Percentiles rank a stretch among this genome's conserved stretches.
phyloP scores from a whole-genome alignment of 2,329 filamentous ascomycete species.

The Calonectria pteridis region DNA sequence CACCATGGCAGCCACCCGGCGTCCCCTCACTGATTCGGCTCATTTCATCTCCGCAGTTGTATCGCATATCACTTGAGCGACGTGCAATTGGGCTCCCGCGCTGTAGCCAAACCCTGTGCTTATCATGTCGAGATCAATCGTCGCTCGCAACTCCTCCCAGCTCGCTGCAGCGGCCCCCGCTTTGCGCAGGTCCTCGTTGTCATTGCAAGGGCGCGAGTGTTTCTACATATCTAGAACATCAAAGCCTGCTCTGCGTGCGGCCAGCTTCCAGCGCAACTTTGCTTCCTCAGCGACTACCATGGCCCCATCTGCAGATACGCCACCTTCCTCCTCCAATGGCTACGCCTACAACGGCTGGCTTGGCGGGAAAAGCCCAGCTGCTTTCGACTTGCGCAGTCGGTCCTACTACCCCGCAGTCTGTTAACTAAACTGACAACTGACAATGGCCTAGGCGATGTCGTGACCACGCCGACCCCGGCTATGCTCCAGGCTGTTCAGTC shows the following conservation, averaged over 20 bases:
- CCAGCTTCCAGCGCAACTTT: constrained; percentile 24
- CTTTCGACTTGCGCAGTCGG: constrained; percentile 57
- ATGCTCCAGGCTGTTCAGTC: constrained; percentile 86
- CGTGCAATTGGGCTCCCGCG: not conserved
- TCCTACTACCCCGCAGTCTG: not conserved
- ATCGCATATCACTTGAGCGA: not conserved
- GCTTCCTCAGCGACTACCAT: constrained; percentile 25
- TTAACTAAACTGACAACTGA: constrained; percentile 2
- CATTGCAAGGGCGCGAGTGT: not conserved
- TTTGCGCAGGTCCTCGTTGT: not conserved
- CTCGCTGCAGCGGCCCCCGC: not conserved
- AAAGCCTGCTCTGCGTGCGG: not conserved
- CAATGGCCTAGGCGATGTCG: constrained; percentile 58
- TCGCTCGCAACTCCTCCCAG: not conserved
- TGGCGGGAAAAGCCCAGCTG: constrained; percentile 53
- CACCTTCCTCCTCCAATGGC: constrained; percentile 12
- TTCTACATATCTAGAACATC: not conserved
- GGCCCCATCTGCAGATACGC: constrained; percentile 24
- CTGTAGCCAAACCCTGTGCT: not conserved
- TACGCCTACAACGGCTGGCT: constrained; percentile 50
- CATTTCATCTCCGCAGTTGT: constrained; percentile 18
- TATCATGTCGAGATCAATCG: constrained; percentile 20
- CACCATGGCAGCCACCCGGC: not conserved
- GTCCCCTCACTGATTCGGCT: constrained; percentile 19
- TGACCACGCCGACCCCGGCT: constrained; percentile 80